Evolutionary conservation across 306 rosid species (phyloP).

Genomic region (Cucumis hystrix): DNA sequence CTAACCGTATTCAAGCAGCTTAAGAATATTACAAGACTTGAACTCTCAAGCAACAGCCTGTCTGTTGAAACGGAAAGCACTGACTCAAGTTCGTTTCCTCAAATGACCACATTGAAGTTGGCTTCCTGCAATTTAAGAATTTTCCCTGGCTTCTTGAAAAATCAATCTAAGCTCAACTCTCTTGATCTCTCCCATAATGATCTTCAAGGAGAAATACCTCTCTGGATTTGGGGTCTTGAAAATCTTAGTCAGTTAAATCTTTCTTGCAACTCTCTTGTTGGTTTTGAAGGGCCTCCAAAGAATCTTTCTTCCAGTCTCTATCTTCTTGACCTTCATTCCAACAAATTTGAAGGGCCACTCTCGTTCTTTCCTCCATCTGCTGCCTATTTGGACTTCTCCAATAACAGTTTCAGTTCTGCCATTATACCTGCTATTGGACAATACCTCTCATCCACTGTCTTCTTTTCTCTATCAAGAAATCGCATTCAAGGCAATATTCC

Average conservation of each 20-base stretch:
- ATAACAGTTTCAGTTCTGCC: conserved; percentile 9
- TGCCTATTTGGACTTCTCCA: conserved; percentile 15
- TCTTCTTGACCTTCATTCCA: conserved; percentile 25
- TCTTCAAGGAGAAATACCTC: conserved; percentile 14
- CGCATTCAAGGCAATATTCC: not conserved
- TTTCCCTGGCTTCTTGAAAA: conserved; percentile 14
- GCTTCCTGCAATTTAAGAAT: conserved; percentile 1
- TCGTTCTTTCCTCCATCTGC: not conserved
- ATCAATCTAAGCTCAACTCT: accelerated
- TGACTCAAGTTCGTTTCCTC: not conserved
- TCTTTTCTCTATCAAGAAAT: conserved; percentile 26
- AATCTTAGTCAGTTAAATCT: conserved; percentile 13
- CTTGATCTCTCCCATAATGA: conserved; percentile 29
- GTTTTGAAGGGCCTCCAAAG: not conserved
- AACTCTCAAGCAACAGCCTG: conserved; percentile 13
- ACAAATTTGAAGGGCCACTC: conserved; percentile 15
- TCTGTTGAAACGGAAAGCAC: not conserved
- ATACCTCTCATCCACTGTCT: accelerated
- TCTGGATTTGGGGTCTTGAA: conserved; percentile 13
- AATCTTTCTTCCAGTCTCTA: not conserved
- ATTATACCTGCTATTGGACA: not conserved
- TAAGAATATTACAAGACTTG: not conserved
- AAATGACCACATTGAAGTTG: not conserved
- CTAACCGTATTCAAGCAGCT: not conserved
- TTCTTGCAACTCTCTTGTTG: conserved; percentile 17